Conservation (phyloP, 495 filamentous ascomycete species). For the Umbilicaria muhlenbergii region DNA sequence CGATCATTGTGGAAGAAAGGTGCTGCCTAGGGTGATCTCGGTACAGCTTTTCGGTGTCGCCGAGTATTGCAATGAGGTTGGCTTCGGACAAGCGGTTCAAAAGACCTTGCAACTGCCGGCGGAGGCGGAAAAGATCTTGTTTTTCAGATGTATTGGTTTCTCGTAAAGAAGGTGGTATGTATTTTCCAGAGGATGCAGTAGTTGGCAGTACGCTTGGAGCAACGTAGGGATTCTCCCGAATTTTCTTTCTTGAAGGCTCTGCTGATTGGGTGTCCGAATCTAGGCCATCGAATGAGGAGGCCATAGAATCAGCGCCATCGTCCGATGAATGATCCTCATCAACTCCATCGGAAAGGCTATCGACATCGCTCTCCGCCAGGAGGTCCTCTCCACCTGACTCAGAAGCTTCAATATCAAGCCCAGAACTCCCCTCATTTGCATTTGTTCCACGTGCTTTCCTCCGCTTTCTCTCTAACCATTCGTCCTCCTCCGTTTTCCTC, state of each 20-base stretch:
- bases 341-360: not conserved
- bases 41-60: constrained; percentile 71
- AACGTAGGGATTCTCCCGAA: constrained; percentile 46
- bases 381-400: constrained; percentile 8
- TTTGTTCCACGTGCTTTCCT: constrained; percentile 40
- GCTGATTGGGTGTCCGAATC: constrained; percentile 14
- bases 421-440: constrained; percentile 15
- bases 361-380: constrained; percentile 8
- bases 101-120: constrained; percentile 69
- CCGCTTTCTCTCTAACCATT: constrained; percentile 47
- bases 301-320: constrained; percentile 25
- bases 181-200: constrained; percentile 37
- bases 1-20: constrained; percentile 63
- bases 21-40: constrained; percentile 62
- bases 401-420: constrained; percentile 11
- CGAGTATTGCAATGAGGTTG: constrained; percentile 65
- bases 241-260: constrained; percentile 19
- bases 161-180: constrained; percentile 77
- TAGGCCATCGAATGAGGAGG: constrained; percentile 9
- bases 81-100: constrained; percentile 88
- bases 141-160: constrained; percentile 41
- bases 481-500: constrained; percentile 38
- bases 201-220: constrained; percentile 29
- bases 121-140: constrained; percentile 53
- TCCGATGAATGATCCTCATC: constrained; percentile 16